A percentile compares a stretch with the other conserved stretches of the same genome.
phyloP scores from a whole-genome alignment of 164 flowering plant species.

The Saururus chinensis region DNA sequence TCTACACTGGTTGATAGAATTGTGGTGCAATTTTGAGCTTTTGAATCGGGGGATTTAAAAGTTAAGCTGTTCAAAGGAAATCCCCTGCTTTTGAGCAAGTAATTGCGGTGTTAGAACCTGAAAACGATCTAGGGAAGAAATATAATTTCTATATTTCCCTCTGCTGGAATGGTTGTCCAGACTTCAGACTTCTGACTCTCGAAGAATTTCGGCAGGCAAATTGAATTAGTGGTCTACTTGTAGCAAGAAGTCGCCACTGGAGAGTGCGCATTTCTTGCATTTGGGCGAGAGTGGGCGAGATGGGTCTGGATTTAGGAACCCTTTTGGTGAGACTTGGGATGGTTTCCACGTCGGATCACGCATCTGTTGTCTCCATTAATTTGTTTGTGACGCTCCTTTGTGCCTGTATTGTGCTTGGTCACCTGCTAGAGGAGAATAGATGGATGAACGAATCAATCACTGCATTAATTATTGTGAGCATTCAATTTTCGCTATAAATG shows the following conservation, averaged over 20 bases:
- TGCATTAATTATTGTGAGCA: slow-evolving; percentile 63
- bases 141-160: too few species aligned
- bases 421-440: slow-evolving; percentile 62
- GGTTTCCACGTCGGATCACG: slow-evolving; percentile 41
- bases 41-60: neutral
- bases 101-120: too few species aligned
- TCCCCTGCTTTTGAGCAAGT: too few species aligned
- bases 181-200: too few species aligned
- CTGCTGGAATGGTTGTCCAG: too few species aligned
- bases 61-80: too few species aligned
- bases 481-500: neutral
- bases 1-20: neutral
- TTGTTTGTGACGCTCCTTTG: slow-evolving; percentile 73
- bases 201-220: too few species aligned
- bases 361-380: slow-evolving; percentile 66
- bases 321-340: slow-evolving; percentile 13
- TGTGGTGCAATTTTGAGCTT: neutral
- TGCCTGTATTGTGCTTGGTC: slow-evolving; percentile 79
- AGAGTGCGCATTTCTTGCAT: neutral
- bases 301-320: slow-evolving; percentile 4
- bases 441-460: slow-evolving; percentile 93
- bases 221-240: too few species aligned
- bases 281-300: neutral
- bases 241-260: too few species aligned
- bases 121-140: too few species aligned